Conservation (phyloP, 768 basidiomycete species). For the Cystobasidium onofrii region DNA sequence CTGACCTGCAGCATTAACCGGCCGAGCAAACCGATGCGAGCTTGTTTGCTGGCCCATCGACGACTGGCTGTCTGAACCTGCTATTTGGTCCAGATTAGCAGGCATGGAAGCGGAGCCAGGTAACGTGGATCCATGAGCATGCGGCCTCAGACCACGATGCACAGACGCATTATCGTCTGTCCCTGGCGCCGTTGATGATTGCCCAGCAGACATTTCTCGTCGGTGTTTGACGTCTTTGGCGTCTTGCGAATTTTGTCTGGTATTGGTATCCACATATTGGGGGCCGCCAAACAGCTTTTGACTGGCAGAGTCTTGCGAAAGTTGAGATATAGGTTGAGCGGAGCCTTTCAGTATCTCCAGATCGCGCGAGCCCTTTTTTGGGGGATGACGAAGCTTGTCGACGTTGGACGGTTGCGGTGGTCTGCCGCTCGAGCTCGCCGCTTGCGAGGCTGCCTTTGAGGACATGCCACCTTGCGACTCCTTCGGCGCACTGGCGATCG, state of each 20-base stretch:
- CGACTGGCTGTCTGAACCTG: constrained; percentile 4
- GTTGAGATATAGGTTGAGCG: constrained; percentile 55
- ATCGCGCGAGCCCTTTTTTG: constrained; percentile 31
- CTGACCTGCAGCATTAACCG: neutral
- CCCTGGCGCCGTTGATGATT: constrained; percentile 30
- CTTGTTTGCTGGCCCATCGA: constrained; percentile 10
- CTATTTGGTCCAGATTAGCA: constrained; percentile 47
- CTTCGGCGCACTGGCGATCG: constrained; percentile 41
- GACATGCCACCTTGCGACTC: constrained; percentile 43
- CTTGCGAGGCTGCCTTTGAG: neutral
- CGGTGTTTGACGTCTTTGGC: constrained; percentile 5
- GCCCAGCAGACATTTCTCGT: constrained; percentile 31
- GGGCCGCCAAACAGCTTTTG: constrained; percentile 54
- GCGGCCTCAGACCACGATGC: constrained; percentile 11
- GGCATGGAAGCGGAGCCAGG: constrained; percentile 60
- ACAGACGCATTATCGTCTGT: constrained; percentile 30
- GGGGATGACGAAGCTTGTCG: constrained; percentile 45
- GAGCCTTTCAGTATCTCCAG: constrained; percentile 57
- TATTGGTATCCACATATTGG: neutral
- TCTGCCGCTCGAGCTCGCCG: neutral
- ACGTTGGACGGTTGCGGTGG: neutral
- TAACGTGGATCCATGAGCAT: constrained; percentile 39
- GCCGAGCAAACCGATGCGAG: neutral
- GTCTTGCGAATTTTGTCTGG: neutral
- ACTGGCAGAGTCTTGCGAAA: constrained; percentile 54